Base-by-base conservation (phyloP, 1,284 basidiomycete species). In the Tetrapyrgos nigripes region DNA sequence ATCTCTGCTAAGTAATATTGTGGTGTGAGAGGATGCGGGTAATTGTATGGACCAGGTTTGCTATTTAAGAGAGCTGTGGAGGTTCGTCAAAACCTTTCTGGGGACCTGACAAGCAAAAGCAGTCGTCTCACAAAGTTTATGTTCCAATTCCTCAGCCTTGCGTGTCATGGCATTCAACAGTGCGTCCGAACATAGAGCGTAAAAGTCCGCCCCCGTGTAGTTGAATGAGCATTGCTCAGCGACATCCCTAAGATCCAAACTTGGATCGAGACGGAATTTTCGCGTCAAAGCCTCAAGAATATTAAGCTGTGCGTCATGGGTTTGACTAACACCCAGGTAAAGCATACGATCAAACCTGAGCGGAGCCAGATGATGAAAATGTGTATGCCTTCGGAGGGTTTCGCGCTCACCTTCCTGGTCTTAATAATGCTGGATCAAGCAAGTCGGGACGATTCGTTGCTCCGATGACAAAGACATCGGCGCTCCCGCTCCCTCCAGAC, bases 371-470 rank as follows among this genome's bases (percentile, higher is more conserved):
- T n/a, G 4, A 40, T 40, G 4, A n/a, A 17, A 5, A 40, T 17
- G 6, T 40, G n/a, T 9, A 40, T 4, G 37, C 19, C 17, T 17
- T 40, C 8, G 6, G 31, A 33, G 31, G 8, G 31, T 40, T 40
- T n/a, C 37, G 33, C 11, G 65, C 82, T 61, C 59, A 91, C 85
- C 96, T 82, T 64, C 97, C 97, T 21, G 97, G 97, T 53, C 97
- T 83, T 26, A 98, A 79, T 23, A 99, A 75, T 0, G 97, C 97
- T 28, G 96, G 88, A 76, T 99, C 97, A 55, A 99, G 79, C 29
- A 98, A 77, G 73, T 99, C 98, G 0, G 97, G 97, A 3, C 97
- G 82, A 74, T 99, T 99, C 13, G 97, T 99, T 10, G 97, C 97
- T 3, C 96, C 97, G 73, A 99, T 95, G 19, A 99, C 96, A 69